phyloP scores from a whole-genome alignment of 2,329 filamentous ascomycete genomes.

The Clonostachys chloroleuca region DNA sequence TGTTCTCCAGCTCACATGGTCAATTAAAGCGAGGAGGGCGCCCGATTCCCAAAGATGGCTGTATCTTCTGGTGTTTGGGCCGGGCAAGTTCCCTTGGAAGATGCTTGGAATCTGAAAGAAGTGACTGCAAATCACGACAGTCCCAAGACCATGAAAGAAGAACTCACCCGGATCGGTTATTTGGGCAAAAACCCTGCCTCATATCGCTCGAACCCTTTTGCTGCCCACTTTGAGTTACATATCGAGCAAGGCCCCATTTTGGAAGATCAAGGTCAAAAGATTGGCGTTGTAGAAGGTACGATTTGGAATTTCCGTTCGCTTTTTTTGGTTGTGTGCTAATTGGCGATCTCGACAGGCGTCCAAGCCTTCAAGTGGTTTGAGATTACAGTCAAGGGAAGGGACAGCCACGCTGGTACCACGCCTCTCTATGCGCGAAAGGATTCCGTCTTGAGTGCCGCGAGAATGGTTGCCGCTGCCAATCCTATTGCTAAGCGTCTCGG shows the following conservation, averaged over 20 bases:
- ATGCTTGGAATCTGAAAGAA: conserved; percentile 40
- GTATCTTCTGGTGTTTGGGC: conserved; percentile 76
- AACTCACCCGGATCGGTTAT: conserved; percentile 69
- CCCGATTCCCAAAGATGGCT: conserved; percentile 74
- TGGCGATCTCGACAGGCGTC: conserved; percentile 4
- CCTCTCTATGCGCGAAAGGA: conserved; percentile 21
- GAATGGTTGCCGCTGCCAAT: conserved; percentile 18
- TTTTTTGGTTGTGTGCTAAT: neutral
- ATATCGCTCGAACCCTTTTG: conserved; percentile 47
- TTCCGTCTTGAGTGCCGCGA: conserved; percentile 17
- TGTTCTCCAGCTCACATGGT: neutral
- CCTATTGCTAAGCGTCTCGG: conserved; percentile 11
- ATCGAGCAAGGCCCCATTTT: conserved; percentile 80
- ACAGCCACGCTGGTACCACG: conserved; percentile 16
- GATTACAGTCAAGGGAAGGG: conserved; percentile 13
- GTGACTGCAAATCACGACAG: conserved; percentile 1
- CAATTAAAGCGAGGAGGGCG: conserved; percentile 67
- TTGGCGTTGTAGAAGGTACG: conserved; percentile 19
- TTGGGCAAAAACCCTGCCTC: conserved; percentile 40
- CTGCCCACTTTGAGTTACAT: conserved; percentile 78
- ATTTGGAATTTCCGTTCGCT: neutral
- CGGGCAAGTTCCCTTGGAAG: conserved; percentile 56
- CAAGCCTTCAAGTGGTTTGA: conserved; percentile 19
- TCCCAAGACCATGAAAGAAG: conserved; percentile 14
- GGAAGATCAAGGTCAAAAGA: conserved; percentile 30